phyloP scores from a whole-genome alignment of 176 grass and related monocot species.

The Phragmites australis region DNA sequence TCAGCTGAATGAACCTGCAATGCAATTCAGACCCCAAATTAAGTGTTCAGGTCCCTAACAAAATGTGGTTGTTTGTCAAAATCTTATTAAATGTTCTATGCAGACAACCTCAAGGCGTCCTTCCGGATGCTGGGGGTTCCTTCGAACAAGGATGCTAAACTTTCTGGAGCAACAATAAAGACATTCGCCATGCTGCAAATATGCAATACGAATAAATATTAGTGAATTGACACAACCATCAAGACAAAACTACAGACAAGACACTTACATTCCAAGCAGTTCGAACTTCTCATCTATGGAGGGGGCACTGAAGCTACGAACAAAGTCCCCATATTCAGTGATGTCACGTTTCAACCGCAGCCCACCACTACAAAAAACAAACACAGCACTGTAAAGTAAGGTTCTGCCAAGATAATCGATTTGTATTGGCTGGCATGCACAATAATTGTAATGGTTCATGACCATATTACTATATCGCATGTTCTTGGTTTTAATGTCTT shows the following conservation, averaged over 20 bases:
- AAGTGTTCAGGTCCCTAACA: background rate
- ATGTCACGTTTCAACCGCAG: conserved; percentile 98
- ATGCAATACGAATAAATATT: conserved; percentile 23
- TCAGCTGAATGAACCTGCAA: conserved; percentile 95
- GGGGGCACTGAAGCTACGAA: conserved; percentile 93
- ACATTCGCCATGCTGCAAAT: conserved; percentile 84
- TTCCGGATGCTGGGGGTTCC: conserved; percentile 92
- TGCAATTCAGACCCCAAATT: conserved; percentile 35
- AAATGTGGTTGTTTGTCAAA: background rate
- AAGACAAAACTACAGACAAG: background rate
- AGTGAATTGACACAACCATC: background rate
- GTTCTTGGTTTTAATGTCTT: background rate
- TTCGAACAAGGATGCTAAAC: conserved; percentile 92
- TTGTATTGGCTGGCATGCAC: background rate
- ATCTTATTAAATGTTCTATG: background rate
- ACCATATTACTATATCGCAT: background rate
- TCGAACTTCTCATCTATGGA: conserved; percentile 99
- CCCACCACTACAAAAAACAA: conserved; percentile 71
- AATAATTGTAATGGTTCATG: background rate
- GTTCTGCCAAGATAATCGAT: conserved; percentile 30
- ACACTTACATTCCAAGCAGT: conserved; percentile 90
- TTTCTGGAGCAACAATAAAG: conserved; percentile 98
- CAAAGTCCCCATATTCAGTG: conserved; percentile 97
- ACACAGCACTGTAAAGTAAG: conserved; percentile 17
- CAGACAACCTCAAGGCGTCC: conserved; percentile 78